Evolutionary conservation across 208 protist genomes (phyloP).

Genomic region (Naegleria fowleri): DNA sequence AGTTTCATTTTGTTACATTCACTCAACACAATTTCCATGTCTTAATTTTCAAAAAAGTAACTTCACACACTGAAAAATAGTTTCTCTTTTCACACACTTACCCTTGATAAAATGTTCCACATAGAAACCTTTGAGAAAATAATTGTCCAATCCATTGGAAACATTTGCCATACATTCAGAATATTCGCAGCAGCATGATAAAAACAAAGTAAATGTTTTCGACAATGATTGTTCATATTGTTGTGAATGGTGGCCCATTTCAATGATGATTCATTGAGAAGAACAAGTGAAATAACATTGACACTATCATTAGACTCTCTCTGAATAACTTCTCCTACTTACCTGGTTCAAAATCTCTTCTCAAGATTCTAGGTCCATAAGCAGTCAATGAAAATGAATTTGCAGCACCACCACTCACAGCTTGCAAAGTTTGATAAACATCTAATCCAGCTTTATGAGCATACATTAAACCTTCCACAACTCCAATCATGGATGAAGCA

Average conservation of each 20-base stretch:
- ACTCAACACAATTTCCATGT: conserved; percentile 80
- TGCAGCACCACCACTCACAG: conserved; percentile 61
- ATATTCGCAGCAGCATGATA: too few relatives aligned
- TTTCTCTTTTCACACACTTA: too few relatives aligned
- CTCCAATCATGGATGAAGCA: conserved; percentile 81
- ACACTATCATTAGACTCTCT: too few relatives aligned
- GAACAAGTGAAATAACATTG: too few relatives aligned
- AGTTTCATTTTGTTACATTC: conserved; percentile 72
- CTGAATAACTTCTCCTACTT: too few relatives aligned
- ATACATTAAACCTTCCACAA: conserved; percentile 63
- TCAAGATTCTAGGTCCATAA: conserved; percentile 78
- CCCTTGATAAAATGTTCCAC: conserved; percentile 86
- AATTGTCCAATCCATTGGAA: too few relatives aligned
- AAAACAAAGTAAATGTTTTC: too few relatives aligned
- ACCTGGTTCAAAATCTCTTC: conserved; percentile 82
- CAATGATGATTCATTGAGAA: too few relatives aligned
- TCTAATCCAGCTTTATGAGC: conserved; percentile 25
- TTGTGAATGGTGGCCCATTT: too few relatives aligned
- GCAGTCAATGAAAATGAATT: conserved; percentile 82
- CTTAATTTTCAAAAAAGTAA: conserved; percentile 85
- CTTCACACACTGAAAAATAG: conserved; percentile 66
- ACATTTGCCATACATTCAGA: too few relatives aligned
- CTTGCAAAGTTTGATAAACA: background rate
- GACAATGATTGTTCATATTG: too few relatives aligned
- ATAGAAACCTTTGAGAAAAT: too few relatives aligned